Percentiles rank a stretch among this genome's conserved stretches.
Conservation (phyloP, 2,329 filamentous ascomycete genomes). For the Microsporum ferrugineum region DNA sequence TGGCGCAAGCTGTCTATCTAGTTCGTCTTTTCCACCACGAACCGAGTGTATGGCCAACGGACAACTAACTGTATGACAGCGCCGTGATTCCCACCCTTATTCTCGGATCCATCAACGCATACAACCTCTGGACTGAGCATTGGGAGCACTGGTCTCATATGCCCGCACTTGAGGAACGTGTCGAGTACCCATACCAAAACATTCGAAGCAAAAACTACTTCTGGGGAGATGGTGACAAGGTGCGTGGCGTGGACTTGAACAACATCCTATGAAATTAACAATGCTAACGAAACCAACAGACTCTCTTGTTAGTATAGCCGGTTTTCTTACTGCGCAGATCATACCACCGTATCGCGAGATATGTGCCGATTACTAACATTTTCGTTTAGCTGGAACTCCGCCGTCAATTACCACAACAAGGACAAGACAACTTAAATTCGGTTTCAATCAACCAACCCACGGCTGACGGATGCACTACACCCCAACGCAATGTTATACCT, state of each 20-base stretch:
- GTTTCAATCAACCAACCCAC: neutral
- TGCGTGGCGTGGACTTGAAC: slow-evolving; percentile 34
- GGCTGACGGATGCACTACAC: neutral
- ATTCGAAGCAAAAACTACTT: slow-evolving; percentile 90
- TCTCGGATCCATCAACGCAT: slow-evolving; percentile 69
- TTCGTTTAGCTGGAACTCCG: slow-evolving; percentile 68
- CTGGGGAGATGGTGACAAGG: slow-evolving; percentile 95
- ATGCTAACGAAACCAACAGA: neutral
- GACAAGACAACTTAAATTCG: slow-evolving; percentile 49
- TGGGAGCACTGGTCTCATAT: slow-evolving; percentile 91
- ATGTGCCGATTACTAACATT: slow-evolving; percentile 7
- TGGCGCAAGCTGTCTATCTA: slow-evolving; percentile 95
- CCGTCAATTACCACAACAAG: slow-evolving; percentile 95
- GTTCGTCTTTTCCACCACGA: slow-evolving; percentile 40
- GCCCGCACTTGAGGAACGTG: slow-evolving; percentile 76
- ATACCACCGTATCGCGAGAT: neutral
- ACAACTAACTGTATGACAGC: slow-evolving; percentile 38
- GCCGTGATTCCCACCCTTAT: slow-evolving; percentile 61
- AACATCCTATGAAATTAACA: neutral
- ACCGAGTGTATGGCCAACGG: neutral
- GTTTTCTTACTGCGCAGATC: neutral
- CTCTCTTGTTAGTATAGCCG: neutral
- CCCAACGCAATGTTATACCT: neutral
- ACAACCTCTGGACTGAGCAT: slow-evolving; percentile 84
- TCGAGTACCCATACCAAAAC: slow-evolving; percentile 96